These are phyloP conservation scores for Sequoiadendron giganteum DNA, from an alignment of 75 land plant species.

Conservation along the genomic window DNA sequence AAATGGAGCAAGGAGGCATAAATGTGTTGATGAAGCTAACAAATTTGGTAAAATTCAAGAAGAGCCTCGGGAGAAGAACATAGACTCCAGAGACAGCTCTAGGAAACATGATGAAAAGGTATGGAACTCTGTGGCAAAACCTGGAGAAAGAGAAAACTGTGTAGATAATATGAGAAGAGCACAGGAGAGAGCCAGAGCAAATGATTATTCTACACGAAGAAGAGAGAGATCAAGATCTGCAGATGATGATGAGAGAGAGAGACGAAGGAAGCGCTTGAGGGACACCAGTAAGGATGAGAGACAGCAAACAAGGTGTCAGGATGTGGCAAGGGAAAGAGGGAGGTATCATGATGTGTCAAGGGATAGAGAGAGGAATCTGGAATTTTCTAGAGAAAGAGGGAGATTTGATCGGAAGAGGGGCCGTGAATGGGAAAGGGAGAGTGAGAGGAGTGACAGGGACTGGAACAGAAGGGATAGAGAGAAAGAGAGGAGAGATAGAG, in stretches of 20 bases:
- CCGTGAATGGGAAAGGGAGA: slow-evolving; percentile 40
- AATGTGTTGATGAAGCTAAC: neutral
- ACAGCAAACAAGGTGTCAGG: neutral
- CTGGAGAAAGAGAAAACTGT: slow-evolving; percentile 5
- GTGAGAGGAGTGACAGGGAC: slow-evolving; percentile 45
- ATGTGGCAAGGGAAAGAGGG: neutral
- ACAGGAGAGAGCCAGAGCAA: slow-evolving; percentile 4
- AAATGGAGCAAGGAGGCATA: neutral
- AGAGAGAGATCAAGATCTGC: slow-evolving; percentile 19
- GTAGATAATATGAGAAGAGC: neutral
- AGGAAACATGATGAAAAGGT: slow-evolving; percentile 9
- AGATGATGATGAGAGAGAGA: slow-evolving; percentile 12
- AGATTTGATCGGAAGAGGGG: slow-evolving; percentile 31
- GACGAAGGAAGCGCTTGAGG: slow-evolving; percentile 8
- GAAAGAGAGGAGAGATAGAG: slow-evolving; percentile 26
- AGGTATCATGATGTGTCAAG: neutral
- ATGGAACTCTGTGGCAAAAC: neutral
- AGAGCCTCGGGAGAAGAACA: neutral
- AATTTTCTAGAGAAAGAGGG: slow-evolving; percentile 14
- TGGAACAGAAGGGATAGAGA: slow-evolving; percentile 28
- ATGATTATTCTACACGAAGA: slow-evolving; percentile 6
- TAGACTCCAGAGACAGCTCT: neutral
- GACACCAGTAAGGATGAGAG: slow-evolving; percentile 1
- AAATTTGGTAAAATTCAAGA: neutral
- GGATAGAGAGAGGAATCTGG: neutral